phyloP scores from a whole-genome alignment of 2,329 filamentous ascomycete genomes.

The Ceratocystis destructans region DNA sequence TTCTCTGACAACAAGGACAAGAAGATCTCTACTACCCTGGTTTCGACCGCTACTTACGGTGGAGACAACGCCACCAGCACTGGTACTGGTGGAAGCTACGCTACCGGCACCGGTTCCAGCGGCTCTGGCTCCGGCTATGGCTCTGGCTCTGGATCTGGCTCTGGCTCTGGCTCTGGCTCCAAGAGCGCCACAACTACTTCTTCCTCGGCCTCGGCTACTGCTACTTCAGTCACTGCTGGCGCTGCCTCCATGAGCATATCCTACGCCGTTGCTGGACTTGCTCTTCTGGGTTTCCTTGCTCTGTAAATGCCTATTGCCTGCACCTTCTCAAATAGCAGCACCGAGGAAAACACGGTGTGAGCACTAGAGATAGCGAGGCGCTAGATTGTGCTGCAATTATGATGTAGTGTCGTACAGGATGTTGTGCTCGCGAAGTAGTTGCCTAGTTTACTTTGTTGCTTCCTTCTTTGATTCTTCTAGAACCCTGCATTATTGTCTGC shows the following conservation, averaged over 20 bases:
- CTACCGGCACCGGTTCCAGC: not conserved
- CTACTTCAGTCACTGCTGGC: not conserved
- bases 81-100: conserved; percentile 1
- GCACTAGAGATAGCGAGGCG: not conserved
- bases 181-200: not conserved
- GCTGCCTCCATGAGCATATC: conserved; percentile 10
- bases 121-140: not conserved
- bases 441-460: not conserved
- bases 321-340: not conserved
- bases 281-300: conserved; percentile 12
- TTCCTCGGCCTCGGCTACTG: not conserved
- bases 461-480: not conserved
- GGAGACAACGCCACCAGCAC: conserved; percentile 2
- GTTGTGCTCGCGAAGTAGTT: not conserved
- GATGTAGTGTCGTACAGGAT: not conserved
- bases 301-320: conserved; percentile 7
- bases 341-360: not conserved
- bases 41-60: not conserved
- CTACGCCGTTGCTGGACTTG: conserved; percentile 14
- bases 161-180: not conserved
- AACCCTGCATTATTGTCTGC: not conserved
- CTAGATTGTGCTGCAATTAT: not conserved
- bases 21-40: not conserved
- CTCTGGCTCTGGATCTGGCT: no score
- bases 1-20: not conserved